phyloP scores from a whole-genome alignment of 495 filamentous ascomycete genomes.

The Pyrenopolyporus hunteri region DNA sequence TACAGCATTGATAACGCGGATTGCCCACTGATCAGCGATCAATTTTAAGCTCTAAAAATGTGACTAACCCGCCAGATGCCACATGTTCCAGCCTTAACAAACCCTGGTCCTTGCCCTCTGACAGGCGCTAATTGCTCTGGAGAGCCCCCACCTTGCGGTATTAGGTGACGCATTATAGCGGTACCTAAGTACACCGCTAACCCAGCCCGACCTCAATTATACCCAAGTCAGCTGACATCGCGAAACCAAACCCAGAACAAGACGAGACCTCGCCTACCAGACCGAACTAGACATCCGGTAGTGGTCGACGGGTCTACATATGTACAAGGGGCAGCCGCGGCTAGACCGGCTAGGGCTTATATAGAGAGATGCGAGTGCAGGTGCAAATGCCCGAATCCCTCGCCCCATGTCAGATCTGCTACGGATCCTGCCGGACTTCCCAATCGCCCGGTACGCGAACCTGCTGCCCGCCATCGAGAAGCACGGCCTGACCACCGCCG shows the following conservation, averaged over 20 bases:
- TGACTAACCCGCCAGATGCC: conserved; percentile 26
- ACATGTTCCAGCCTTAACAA: conserved; percentile 17
- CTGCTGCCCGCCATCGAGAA: conserved; percentile 82
- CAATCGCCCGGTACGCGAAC: conserved; percentile 68
- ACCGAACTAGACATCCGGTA: not conserved
- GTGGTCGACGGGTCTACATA: not conserved
- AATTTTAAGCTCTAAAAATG: conserved; percentile 11
- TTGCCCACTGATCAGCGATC: conserved; percentile 4
- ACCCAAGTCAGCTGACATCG: conserved; percentile 35
- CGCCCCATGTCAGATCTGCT: conserved; percentile 84
- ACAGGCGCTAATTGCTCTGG: not conserved
- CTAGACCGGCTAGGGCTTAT: not conserved
- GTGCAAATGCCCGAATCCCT: conserved; percentile 17
- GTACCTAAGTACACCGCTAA: conserved; percentile 2
- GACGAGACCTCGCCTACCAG: not conserved
- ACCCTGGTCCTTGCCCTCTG: not conserved
- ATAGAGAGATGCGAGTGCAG: not conserved
- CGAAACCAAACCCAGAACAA: no score
- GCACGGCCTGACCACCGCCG: conserved; percentile 73
- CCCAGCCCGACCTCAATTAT: not conserved
- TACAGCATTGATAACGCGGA: not conserved
- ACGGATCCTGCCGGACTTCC: conserved; percentile 79
- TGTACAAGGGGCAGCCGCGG: conserved; percentile 2
- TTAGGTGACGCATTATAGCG: no score
- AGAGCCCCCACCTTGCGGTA: no score